Base-by-base conservation (phyloP, 1,284 basidiomycete genomes). In the Vanrija sp. region DNA sequence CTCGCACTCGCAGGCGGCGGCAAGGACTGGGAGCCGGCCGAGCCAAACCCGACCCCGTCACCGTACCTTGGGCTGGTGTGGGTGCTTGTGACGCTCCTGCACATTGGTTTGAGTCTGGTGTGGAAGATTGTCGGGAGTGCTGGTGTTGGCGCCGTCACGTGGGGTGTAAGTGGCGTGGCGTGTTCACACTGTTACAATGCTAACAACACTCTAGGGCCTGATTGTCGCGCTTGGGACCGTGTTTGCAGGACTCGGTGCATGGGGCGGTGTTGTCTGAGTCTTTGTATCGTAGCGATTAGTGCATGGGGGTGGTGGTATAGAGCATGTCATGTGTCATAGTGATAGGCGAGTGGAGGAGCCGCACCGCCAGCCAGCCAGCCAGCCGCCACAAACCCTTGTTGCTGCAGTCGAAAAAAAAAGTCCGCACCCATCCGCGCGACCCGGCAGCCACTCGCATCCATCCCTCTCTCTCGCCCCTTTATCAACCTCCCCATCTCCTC, bases 71-170 rank as follows among this genome's bases (percentile, higher is more conserved):
- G 62, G 56, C 60, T 72, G 7, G 72, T 66, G 0, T 70, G 72
- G 68, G 63, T 53, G 5, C 50, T 67, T 2, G 68, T 76, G 3
- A 60, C 65, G 3, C 12, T 65, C 6, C 44, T 72, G 23, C 75
- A 77, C 57, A 53, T 73, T 2, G 51, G 46, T 3, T 58, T 76
- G 34, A 71, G 66, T 43, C 55, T 74, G 5, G 66, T 71, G 5
- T 77, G 74, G 74, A 72, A 72, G 56, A 57, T 73, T 4, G 71
- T 76, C 1, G 71, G 74, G 9, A 60, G 69, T 16, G 63, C 73
- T 21, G 75, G 75, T 8, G 63, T 77, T 1, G 74, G 69, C 1
- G 72, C 75, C 2, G 74, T 77, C 2, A 77, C 74, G 12, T 77
- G 75, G 75, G 75, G 74, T 39, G 75, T 77, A 56, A 71, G 75